Evolutionary conservation across 257 asterid species (phyloP), one percentile per base, ranked within the genome.

Genomic region (Scutellaria baicalensis): DNA sequence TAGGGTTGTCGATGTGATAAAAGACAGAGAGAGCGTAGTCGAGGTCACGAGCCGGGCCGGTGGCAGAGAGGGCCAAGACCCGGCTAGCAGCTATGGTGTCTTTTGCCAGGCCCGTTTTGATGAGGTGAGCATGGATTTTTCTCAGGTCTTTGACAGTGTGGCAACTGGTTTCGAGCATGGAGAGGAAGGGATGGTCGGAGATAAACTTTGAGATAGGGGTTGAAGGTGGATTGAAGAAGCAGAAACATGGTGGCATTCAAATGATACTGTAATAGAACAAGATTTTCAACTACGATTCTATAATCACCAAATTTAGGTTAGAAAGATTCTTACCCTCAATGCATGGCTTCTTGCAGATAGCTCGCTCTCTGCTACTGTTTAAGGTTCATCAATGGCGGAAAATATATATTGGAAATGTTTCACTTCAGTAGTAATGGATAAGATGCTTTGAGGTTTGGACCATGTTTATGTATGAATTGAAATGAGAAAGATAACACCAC

Each of bases 191-290:
- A 6, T 86, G 92, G 79, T 81, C 81, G 63, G 84, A 86, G 84
- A 86, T 88, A 85, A 88, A 84, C 72, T 83, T 86, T 77, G 92
- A 81, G 66, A 86, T 81, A 85, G 90, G 84, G 84, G 80, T 65
- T 84, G 95, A 86, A 74, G 85, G 83, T 85, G 88, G 91, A 84
- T 72, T 77, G 85, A 40, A 82, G 71, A 84, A 87, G 82, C 85
- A 82, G 44, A 82, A 80, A 88, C 88, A 84, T 88, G 81, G 68
- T 81, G 75, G 79, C 96, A 90, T 85, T 76, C 80, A 66, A 73
- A 56, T 75, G 68, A 55, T 23, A 11, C 38, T 35, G 69, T 42
- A 31, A 16, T 8, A n/a, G 69, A 42, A 49, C 38, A 70, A 72
- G 50, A 43, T 48, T 40, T 71, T 67, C 55, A 57, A 23, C n/a